Evolutionary conservation across 2,329 filamentous ascomycete genomes (phyloP), one percentile per base, ranked within the genome.

Genomic region (Malbranchea zuffiana): DNA sequence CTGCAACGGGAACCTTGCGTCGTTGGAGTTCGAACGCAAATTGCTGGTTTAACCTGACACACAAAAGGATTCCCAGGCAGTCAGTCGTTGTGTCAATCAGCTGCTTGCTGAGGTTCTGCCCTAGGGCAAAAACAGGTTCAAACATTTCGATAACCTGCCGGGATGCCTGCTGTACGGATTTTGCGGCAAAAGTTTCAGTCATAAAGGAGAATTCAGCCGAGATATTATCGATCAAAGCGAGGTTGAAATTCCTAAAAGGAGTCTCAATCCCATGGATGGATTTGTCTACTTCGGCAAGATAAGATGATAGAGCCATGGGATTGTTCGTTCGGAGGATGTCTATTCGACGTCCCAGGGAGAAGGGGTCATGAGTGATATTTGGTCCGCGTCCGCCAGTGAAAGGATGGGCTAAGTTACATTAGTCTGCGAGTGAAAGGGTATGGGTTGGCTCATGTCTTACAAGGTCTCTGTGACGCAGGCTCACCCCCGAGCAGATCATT

Each of bases 151-250:
- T 70, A 53, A 95, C 94, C 49, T 83, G 84, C 32, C 80, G 79
- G 15, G 83, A 84, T 32, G 95, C 81, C 37, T 79, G 70, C 11
- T 84, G 71, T 50, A 82, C 83, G 6, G 78, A 80, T 7, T 81
- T 71, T 0, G 85, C 79, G 5, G 80, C 75, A 65, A 98, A 96
- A 65, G 95, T 94, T 11, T 82, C 74, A 1, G 83, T 82, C 39
- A 96, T 71, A 55, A 98, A 96, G 2, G 83, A 86, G 61, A 96
- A 98, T 58, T 98, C 92, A 21, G 87, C 82, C 2, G 82, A 87
- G 1, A 86, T 82, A 50, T 98, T 98, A 61, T 98, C 90, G 44
- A 95, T 72, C 13, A 98, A 68, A 0, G 90, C 88, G 30, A 94
- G 72, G 53, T 96, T 96, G 66, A 94, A 95, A 54, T 93, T 87